Base-by-base conservation (phyloP, 495 filamentous ascomycete species). In the Podospora bellae-mahoneyi region DNA sequence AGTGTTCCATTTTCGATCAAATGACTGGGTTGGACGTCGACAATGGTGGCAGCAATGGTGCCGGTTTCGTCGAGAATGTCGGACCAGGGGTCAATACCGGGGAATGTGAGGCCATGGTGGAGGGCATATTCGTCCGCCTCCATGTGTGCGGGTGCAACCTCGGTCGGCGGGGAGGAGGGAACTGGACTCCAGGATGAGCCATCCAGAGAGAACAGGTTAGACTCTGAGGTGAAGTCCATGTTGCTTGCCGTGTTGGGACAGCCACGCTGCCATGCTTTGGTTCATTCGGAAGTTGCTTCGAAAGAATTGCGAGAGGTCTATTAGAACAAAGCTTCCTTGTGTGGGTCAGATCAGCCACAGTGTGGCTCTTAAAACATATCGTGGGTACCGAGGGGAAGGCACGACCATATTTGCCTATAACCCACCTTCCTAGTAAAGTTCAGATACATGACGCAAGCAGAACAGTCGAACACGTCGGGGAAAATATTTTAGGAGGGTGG, bases 91-190 rank as follows among this genome's bases (percentile, higher is more conserved):
- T 73, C 54, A 2, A 60, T 5, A 28, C 70, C 72, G 67, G 84
- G 75, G 20, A 76, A 61, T 0, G 81, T 77, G 13, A 85, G 62
- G 20, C 77, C 73, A 55, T 80, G 78, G 32, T 39, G 39, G 44
- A 79, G 75, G 9, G 83, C 84, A 66, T 85, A 86, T 34, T 81
- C 74, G 55, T 77, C 77, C 18, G 68, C 72, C 5, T 69, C 66
- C 44, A 66, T 61, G 62, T 28, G 30, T 3, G 64, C 71, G 1
- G 64, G 28, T 2, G 19, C 3, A 54, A 32, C 60, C 19, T 66
- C 63, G 4, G 66, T 69, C 6, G 32, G 54, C 16, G 54, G 34
- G 18, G 64, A 63, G 10, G 27, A 16, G 34, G 34, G 34, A 4
- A 0, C 34, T 56, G 64, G 27, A 20, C 30, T 56, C 20, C 57